These are phyloP conservation scores for Fusarium circinatum DNA, from an alignment of 2,329 filamentous ascomycete genomes.

Conservation along the genomic window DNA sequence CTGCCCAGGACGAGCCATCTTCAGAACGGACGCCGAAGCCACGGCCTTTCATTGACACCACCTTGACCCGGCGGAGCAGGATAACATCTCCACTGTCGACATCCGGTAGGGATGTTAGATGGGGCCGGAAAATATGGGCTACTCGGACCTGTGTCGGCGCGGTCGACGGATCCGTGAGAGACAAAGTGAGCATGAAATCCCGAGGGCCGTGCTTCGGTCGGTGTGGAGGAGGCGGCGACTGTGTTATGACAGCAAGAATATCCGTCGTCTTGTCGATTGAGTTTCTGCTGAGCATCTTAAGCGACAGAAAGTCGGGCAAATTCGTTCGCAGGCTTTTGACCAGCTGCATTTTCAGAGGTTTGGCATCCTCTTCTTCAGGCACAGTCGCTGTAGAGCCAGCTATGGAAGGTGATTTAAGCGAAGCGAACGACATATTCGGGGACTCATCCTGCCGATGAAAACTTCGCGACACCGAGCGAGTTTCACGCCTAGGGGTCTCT, in stretches of 20 bases:
- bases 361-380: slow-evolving; percentile 44
- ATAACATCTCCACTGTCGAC: slow-evolving; percentile 67
- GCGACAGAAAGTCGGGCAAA: slow-evolving; percentile 62
- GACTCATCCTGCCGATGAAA: slow-evolving; percentile 31
- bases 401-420: slow-evolving; percentile 45
- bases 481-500: slow-evolving; percentile 39
- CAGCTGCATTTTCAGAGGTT: slow-evolving; percentile 58
- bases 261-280: slow-evolving; percentile 62
- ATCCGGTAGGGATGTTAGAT: slow-evolving; percentile 65
- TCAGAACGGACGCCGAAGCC: slow-evolving; percentile 66
- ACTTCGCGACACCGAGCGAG: slow-evolving; percentile 38
- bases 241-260: slow-evolving; percentile 65
- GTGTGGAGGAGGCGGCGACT: slow-evolving; percentile 59
- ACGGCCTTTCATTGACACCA: slow-evolving; percentile 62
- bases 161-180: slow-evolving; percentile 65
- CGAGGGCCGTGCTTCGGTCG: slow-evolving; percentile 67
- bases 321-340: slow-evolving; percentile 58
- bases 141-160: slow-evolving; percentile 62
- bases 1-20: slow-evolving; percentile 69
- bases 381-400: slow-evolving; percentile 35
- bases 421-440: slow-evolving; percentile 35
- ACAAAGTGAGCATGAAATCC: slow-evolving; percentile 69
- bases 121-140: slow-evolving; percentile 68
- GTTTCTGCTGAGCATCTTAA: slow-evolving; percentile 63
- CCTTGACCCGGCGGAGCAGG: slow-evolving; percentile 66